These are phyloP conservation scores for Dothiorella sarmentorum DNA, from an alignment of 2,329 filamentous ascomycete species.

Conservation along the genomic window DNA sequence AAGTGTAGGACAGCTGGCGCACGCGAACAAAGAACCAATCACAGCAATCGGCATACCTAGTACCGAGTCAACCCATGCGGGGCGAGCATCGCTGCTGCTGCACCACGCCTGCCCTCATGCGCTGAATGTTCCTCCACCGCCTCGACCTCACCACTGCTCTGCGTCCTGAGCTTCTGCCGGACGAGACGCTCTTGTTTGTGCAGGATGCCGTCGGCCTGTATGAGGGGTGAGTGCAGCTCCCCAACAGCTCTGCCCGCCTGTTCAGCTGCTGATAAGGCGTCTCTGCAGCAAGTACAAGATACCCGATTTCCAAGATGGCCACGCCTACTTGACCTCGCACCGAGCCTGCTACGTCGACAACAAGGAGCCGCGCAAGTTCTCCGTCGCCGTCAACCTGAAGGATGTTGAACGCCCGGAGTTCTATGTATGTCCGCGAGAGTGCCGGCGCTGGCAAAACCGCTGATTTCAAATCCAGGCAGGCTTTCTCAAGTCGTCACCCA, in stretches of 20 bases:
- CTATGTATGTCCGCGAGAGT: slow-evolving; percentile 57
- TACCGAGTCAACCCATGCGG: slow-evolving; percentile 1
- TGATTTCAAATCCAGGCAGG: slow-evolving; percentile 58
- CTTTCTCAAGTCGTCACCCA: slow-evolving; percentile 91
- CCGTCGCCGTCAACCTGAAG: slow-evolving; percentile 80
- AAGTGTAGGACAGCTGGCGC: not conserved
- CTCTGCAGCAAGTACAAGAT: slow-evolving; percentile 83
- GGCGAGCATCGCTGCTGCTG: not conserved
- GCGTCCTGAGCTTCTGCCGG: slow-evolving; percentile 84
- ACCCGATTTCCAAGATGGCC: slow-evolving; percentile 87
- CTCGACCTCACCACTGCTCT: slow-evolving; percentile 95
- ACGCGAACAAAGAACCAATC: slow-evolving; percentile 5
- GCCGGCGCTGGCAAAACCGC: not conserved
- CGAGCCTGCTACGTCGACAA: slow-evolving; percentile 94
- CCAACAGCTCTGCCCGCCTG: not conserved
- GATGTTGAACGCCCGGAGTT: slow-evolving; percentile 88
- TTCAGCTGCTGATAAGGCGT: slow-evolving; percentile 19
- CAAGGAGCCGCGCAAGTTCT: slow-evolving; percentile 77
- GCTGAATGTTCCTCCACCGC: slow-evolving; percentile 94
- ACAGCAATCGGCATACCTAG: slow-evolving; percentile 4
- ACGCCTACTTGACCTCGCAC: slow-evolving; percentile 94
- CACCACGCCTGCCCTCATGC: slow-evolving; percentile 5
- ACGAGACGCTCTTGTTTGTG: slow-evolving; percentile 93
- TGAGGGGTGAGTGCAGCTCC: slow-evolving; percentile 69
- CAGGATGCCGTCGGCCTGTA: slow-evolving; percentile 97